Conservation (phyloP, 495 filamentous ascomycete genomes). For the Darksidea phi region DNA sequence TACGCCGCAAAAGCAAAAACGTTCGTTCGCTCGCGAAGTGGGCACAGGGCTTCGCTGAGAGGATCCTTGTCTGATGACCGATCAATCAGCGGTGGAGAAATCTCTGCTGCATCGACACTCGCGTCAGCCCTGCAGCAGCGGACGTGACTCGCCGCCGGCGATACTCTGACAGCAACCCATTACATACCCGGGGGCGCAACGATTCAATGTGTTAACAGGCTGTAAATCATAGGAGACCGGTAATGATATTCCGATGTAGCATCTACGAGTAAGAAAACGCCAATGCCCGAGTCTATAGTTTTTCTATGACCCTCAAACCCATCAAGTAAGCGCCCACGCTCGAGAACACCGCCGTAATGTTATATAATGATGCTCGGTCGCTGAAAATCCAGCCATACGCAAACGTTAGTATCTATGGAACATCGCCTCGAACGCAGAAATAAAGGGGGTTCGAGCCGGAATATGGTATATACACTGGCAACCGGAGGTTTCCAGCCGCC, state of each 20-base stretch:
- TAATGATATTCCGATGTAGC: neutral
- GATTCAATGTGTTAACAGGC: neutral
- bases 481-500: constrained; percentile 17
- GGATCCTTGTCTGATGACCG: neutral
- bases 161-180: neutral
- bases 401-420: constrained; percentile 10
- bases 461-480: constrained; percentile 32
- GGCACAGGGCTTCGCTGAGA: neutral
- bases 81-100: neutral
- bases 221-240: neutral
- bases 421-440: constrained; percentile 13
- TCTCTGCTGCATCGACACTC: neutral
- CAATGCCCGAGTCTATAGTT: constrained; percentile 20
- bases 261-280: constrained; percentile 17
- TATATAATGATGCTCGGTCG: constrained; percentile 15
- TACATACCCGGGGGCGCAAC: neutral
- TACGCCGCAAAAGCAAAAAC: constrained; percentile 25
- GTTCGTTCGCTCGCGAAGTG: neutral
- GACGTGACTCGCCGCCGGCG: constrained; percentile 12
- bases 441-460: constrained; percentile 14
- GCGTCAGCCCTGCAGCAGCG: constrained; percentile 18
- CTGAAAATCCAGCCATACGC: neutral
- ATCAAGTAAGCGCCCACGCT: constrained; percentile 6
- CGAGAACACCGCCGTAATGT: neutral
- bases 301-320: constrained; percentile 11